Conservation (phyloP, 2,329 filamentous ascomycete genomes). For the Paradendryphiella salina region DNA sequence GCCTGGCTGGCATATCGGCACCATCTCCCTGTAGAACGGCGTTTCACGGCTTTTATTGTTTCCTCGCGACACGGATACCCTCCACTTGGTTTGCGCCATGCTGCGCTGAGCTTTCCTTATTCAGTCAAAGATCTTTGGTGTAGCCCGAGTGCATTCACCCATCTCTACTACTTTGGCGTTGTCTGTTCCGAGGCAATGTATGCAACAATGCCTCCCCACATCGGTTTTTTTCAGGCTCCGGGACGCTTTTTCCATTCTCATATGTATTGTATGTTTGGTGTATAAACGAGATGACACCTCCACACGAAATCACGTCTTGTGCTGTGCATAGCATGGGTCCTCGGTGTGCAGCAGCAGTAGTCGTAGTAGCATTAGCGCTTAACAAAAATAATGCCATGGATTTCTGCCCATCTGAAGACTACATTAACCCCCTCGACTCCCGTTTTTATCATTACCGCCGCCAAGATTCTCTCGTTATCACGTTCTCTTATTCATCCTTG, state of each 20-base stretch:
- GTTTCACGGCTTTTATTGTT: conserved; percentile 17
- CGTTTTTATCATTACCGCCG: background rate
- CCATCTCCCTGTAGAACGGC: conserved; percentile 17
- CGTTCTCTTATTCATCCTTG: conserved; percentile 23
- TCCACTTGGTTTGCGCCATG: conserved; percentile 29
- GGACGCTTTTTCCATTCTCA: background rate
- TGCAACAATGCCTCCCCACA: no score
- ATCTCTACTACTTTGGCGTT: background rate
- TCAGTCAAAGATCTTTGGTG: background rate
- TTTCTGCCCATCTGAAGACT: background rate
- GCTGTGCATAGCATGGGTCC: background rate
- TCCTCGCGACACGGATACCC: conserved; percentile 36
- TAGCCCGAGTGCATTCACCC: background rate
- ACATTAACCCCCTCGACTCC: no score
- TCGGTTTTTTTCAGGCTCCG: no score
- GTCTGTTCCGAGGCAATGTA: no score
- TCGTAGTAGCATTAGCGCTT: background rate
- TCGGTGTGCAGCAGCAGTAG: background rate
- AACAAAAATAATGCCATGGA: background rate
- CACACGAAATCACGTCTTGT: background rate
- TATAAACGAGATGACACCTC: conserved; percentile 1
- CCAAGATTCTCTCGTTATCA: background rate
- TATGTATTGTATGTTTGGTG: conserved; percentile 1
- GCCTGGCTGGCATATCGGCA: background rate
- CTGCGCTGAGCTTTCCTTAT: conserved; percentile 1